Conservation (phyloP, 805 yeast species). For the Starmerella potacharoeniae region DNA sequence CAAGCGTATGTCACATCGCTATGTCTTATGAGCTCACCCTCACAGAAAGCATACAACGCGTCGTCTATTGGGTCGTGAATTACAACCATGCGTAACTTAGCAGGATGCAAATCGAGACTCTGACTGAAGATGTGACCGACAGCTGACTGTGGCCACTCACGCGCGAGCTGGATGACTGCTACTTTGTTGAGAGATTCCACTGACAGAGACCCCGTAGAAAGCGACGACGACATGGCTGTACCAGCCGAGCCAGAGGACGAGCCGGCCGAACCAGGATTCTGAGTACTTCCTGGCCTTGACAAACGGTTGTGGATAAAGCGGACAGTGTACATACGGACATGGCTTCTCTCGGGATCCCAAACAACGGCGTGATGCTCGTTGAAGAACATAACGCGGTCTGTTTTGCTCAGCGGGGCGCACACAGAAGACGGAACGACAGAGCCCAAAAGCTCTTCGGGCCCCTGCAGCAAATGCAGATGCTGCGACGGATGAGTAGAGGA, state of each 20-base stretch:
- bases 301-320: neutral
- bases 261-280: neutral
- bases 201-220: neutral
- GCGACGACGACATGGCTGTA: neutral
- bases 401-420: conserved; percentile 9
- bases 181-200: neutral
- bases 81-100: conserved; percentile 4
- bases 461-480: conserved; percentile 4
- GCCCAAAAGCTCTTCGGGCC: conserved; percentile 13
- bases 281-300: neutral
- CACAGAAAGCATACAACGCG: conserved; percentile 3
- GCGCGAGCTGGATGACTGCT: conserved; percentile 10
- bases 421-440: conserved; percentile 12
- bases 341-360: neutral
- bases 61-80: conserved; percentile 6
- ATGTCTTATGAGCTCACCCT: conserved; percentile 5
- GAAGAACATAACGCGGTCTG: conserved; percentile 9
- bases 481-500: neutral
- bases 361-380: conserved; percentile 4
- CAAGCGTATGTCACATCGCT: conserved; percentile 5
- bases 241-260: neutral
- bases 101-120: neutral
- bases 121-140: conserved; percentile 13
- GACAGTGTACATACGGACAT: conserved; percentile 2
- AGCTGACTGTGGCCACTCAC: conserved; percentile 12